A percentile compares a stretch with the other conserved stretches of the same genome.
These are phyloP conservation scores for Sutorius eximius DNA, from an alignment of 1,284 basidiomycete species.

Conservation along the genomic window DNA sequence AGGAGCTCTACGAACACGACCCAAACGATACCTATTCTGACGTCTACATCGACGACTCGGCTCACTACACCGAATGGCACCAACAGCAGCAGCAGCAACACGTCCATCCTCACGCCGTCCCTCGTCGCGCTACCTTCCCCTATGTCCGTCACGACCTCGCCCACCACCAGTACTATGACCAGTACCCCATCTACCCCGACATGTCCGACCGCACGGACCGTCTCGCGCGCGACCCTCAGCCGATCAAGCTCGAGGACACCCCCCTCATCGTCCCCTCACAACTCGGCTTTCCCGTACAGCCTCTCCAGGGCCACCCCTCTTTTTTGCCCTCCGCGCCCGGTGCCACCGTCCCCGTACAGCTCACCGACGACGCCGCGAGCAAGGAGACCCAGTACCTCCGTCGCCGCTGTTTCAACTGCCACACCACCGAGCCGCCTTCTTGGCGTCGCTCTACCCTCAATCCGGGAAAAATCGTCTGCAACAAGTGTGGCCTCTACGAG, in stretches of 20 bases:
- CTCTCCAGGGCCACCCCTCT: conserved; percentile 28
- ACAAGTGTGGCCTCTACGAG: conserved; percentile 86
- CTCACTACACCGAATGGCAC: conserved; percentile 41
- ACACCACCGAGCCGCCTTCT: conserved; percentile 81
- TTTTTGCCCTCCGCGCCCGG: conserved; percentile 33
- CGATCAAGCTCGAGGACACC: conserved; percentile 65
- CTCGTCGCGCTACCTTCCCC: conserved; percentile 69
- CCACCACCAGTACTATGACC: conserved; percentile 37
- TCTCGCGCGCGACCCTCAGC: conserved; percentile 29
- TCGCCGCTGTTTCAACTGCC: conserved; percentile 82
- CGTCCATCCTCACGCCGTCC: conserved; percentile 45
- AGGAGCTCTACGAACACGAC: conserved; percentile 65
- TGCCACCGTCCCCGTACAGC: conserved; percentile 66
- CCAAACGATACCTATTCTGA: conserved; percentile 55
- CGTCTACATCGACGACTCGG: conserved; percentile 41
- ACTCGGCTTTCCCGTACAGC: conserved; percentile 34
- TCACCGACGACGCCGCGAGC: conserved; percentile 82
- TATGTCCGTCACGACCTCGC: conserved; percentile 65
- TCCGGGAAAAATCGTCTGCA: conserved; percentile 86
- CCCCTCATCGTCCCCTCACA: conserved; percentile 64
- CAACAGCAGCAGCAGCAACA: conserved; percentile 34
- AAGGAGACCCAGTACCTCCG: conserved; percentile 87
- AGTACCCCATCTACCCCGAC: conserved; percentile 30
- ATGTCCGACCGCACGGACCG: conserved; percentile 32
- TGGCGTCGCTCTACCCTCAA: conserved; percentile 84